Evolutionary conservation across 805 yeast species (phyloP), one percentile per base, ranked within the genome.

Genomic region (Saccharomycopsis schoenii): DNA sequence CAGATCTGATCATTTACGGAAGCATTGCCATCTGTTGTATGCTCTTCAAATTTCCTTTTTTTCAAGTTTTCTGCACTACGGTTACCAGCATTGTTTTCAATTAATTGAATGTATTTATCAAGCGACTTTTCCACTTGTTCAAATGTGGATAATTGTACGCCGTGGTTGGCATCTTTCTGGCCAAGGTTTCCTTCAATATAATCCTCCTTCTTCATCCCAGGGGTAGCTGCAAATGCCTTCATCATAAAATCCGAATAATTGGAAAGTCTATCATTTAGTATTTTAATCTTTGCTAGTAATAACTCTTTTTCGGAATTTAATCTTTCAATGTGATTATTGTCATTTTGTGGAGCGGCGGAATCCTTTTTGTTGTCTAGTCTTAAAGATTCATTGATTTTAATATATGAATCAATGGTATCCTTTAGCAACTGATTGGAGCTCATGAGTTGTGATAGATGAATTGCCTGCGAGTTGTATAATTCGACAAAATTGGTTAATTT

Each of bases 301-400:
- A 83, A 77, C 59, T 77, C 84, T 78, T 55, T 47, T 67, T 87
- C 92, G 63, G 81, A 82, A 25, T 73, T 67, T n/a, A 84, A 79
- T 52, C 86, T 72, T 2, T 73, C 67, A 58, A 77, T 77, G 61
- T 83, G 85, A 59, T 80, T 78, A 57, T 82, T 81, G 5, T 81
- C 68, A 60, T 84, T 79, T 29, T 24, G 29, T 21, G 15, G 21
- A 12, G 9, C 24, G 6, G 15, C 17, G 4, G n/a, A 1, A 1
- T 25, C 36, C 4, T 25, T 19, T 10, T 11, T 15, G 8, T 36
- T 11, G 5, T 39, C 21, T 34, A 55, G 21, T 21, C 52, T 24
- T n/a, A 47, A 47, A 12, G 52, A 36, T 43, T 59, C 43, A 19
- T 59, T 37, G 1, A 19, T 21, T 14, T 59, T 39, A 69, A 51